Base-by-base conservation (phyloP, 805 yeast genomes). In the Spathaspora boniae region DNA sequence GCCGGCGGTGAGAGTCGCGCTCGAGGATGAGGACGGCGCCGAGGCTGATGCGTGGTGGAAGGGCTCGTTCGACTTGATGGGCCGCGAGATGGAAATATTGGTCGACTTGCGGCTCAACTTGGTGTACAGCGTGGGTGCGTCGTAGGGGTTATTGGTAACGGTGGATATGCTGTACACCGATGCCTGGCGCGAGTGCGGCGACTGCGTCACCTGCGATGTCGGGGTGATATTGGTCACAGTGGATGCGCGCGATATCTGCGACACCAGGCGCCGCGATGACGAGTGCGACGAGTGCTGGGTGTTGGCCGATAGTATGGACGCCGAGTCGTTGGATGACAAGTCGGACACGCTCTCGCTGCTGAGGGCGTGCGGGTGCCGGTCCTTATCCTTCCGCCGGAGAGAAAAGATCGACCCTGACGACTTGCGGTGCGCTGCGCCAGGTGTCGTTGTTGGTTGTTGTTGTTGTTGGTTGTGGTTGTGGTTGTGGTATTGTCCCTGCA, bases 101-200 rank as follows among this genome's bases (percentile, higher is more conserved):
- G 62, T 48, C 9, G 57, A 42, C 36, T 55, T 58, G 33, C 62
- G 43, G 11, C 37, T 33, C 23, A 40, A 20, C 19, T 22, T 29
- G 25, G 25, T 16, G 16, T 28, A n/a, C 11, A 22, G 27, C 9
- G 34, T 36, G 9, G 39, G 38, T 9, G 31, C 22, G 18, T 40
- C 43, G 20, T 40, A 36, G 20, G 43, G 40, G 19, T 33, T 43
- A 20, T 18, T 44, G 19, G 19, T 38, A 6, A 50, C 40, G 17
- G 60, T 53, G 17, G 60, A 53, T 36, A 62, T 57, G 41, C 65
- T 56, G 44, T 60, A 66, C 2, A 68, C 50, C 15, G 69, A 62
- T n/a, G 67, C 63, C 23, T 62, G 64, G 7, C 70, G 58, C 24
- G 60, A 54, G 40, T 62, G 70, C 37, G 42, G 53, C n/a, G 67